phyloP scores from a whole-genome alignment of 805 yeast species.

The Metschnikowia similis region DNA sequence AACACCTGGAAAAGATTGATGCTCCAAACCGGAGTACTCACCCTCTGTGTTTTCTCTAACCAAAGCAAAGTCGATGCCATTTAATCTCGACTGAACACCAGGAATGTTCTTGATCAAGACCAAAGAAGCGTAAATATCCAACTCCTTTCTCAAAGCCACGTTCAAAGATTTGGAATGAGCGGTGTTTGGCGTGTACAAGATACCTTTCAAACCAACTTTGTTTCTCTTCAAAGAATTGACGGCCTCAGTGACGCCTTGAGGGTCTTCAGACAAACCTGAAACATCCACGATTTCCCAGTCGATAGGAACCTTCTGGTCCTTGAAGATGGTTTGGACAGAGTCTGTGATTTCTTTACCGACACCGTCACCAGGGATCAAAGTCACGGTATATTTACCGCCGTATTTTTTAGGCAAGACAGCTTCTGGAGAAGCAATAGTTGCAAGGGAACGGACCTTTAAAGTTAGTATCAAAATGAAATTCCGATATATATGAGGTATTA shows the following conservation, averaged over 20 bases:
- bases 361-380: slow-evolving; percentile 97
- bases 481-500: background rate
- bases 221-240: slow-evolving; percentile 90
- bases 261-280: slow-evolving; percentile 38
- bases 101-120: slow-evolving; percentile 92
- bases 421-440: slow-evolving; percentile 60
- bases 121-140: slow-evolving; percentile 91
- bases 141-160: slow-evolving; percentile 93
- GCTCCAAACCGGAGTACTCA: slow-evolving; percentile 98
- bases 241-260: slow-evolving; percentile 66
- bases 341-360: slow-evolving; percentile 94
- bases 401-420: slow-evolving; percentile 78
- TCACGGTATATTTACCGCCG: slow-evolving; percentile 92
- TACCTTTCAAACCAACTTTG: slow-evolving; percentile 95
- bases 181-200: slow-evolving; percentile 84
- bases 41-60: slow-evolving; percentile 99
- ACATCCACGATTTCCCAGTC: slow-evolving; percentile 73
- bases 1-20: slow-evolving; percentile 95
- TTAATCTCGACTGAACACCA: slow-evolving; percentile 87
- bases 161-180: slow-evolving; percentile 79
- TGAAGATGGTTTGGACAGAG: slow-evolving; percentile 86
- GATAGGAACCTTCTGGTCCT: slow-evolving; percentile 82
- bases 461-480: slow-evolving; percentile 22
- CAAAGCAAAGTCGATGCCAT: slow-evolving; percentile 85
- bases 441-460: slow-evolving; percentile 40